Percentiles rank a stretch among this genome's conserved stretches.
These are phyloP conservation scores for Syzygium grande DNA, from an alignment of 345 rosid genomes.

Conservation along the genomic window DNA sequence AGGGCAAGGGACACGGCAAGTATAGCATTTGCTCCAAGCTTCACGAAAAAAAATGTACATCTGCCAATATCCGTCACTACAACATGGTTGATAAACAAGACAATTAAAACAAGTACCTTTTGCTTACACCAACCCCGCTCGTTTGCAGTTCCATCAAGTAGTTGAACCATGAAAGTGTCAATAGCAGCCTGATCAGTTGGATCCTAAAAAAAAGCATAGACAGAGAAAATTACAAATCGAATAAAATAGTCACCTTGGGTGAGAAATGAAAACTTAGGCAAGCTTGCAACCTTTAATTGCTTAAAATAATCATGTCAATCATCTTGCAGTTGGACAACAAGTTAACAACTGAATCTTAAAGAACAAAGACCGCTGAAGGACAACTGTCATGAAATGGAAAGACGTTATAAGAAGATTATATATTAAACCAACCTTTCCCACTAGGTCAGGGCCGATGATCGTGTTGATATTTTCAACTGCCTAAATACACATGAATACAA, in stretches of 20 bases:
- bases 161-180: constrained; percentile 84
- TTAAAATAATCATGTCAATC: background rate
- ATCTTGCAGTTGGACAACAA: background rate
- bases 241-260: background rate
- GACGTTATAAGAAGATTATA: background rate
- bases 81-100: background rate
- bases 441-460: constrained; percentile 73
- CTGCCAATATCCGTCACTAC: background rate
- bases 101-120: constrained; percentile 35
- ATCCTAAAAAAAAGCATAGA: constrained; percentile 33
- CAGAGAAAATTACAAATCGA: constrained; percentile 1
- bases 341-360: background rate
- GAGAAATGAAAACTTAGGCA: background rate
- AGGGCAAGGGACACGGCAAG: constrained; percentile 87
- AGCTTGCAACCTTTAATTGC: background rate
- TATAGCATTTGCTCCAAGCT: constrained; percentile 95
- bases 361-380: background rate
- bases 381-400: background rate
- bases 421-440: constrained; percentile 57
- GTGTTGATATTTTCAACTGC: constrained; percentile 76
- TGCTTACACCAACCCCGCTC: constrained; percentile 99
- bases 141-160: constrained; percentile 85
- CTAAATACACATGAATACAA: constrained; percentile 14
- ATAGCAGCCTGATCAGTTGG: constrained; percentile 77
- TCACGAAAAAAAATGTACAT: background rate